These are phyloP conservation scores for Termitomyces titanicus DNA, from an alignment of 768 basidiomycete species.

Conservation along the genomic window DNA sequence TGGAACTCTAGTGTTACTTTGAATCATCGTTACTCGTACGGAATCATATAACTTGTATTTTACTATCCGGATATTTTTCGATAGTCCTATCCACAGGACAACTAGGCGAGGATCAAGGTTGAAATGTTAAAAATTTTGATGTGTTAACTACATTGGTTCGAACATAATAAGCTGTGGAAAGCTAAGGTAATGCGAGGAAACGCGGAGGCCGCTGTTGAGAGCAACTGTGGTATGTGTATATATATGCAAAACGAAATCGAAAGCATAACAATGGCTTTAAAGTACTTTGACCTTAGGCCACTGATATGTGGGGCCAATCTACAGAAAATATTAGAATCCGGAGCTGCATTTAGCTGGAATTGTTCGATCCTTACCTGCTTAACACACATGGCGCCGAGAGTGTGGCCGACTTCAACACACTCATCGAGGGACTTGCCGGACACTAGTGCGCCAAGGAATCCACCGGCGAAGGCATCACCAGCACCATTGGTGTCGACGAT, in stretches of 20 bases:
- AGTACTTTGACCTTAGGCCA: conserved; percentile 10
- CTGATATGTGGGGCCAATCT: conserved; percentile 10
- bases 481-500: conserved; percentile 99
- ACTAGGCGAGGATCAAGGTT: background rate
- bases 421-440: conserved; percentile 76
- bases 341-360: background rate
- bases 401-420: conserved; percentile 82
- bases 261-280: background rate
- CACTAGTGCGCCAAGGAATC: conserved; percentile 85
- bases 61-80: conserved; percentile 4
- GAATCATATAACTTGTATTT: conserved; percentile 14
- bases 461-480: conserved; percentile 96
- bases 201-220: conserved; percentile 23
- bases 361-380: conserved; percentile 49
- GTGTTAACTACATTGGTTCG: conserved; percentile 9
- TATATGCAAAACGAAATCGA: background rate
- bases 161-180: conserved; percentile 19
- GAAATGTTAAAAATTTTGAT: background rate
- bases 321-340: background rate
- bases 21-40: conserved; percentile 11
- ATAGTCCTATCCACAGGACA: background rate
- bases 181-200: conserved; percentile 7
- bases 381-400: conserved; percentile 81
- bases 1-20: conserved; percentile 1
- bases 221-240: conserved; percentile 18